phyloP scores from a whole-genome alignment of 179 eudicot genomes.

The Sideroxylon spinosum region DNA sequence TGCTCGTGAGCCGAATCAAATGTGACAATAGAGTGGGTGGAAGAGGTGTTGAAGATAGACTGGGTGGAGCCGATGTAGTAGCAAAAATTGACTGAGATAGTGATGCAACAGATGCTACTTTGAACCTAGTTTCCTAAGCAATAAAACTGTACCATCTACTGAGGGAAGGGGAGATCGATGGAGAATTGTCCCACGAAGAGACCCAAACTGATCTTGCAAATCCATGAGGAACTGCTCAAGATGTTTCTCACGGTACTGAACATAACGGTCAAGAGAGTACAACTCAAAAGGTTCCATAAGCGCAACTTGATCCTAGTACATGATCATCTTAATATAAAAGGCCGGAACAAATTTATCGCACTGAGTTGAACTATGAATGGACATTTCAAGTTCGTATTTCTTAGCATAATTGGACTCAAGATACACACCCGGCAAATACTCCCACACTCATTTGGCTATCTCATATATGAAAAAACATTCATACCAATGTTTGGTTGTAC shows the following conservation, averaged over 20 bases:
- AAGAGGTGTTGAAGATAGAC: neutral
- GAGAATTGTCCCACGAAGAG: neutral
- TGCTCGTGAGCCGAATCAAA: neutral
- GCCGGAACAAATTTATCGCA: no score
- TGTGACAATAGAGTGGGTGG: neutral
- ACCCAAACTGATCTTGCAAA: neutral
- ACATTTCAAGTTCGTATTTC: neutral
- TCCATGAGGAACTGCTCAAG: neutral
- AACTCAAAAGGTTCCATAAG: neutral
- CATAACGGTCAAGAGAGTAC: neutral
- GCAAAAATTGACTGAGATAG: no score
- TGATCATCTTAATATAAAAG: neutral
- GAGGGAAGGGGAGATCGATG: neutral
- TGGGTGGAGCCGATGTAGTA: no score
- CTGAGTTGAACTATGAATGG: neutral
- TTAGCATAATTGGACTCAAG: neutral
- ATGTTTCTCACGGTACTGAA: neutral
- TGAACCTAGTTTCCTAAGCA: neutral
- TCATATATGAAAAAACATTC: neutral
- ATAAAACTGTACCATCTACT: neutral
- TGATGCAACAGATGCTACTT: neutral
- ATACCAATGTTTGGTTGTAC: no score
- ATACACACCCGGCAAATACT: neutral
- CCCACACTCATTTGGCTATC: neutral
- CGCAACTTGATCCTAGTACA: neutral